Conservation (phyloP, 192 early-diverging fungal species). For the Gonapodya sp. region DNA sequence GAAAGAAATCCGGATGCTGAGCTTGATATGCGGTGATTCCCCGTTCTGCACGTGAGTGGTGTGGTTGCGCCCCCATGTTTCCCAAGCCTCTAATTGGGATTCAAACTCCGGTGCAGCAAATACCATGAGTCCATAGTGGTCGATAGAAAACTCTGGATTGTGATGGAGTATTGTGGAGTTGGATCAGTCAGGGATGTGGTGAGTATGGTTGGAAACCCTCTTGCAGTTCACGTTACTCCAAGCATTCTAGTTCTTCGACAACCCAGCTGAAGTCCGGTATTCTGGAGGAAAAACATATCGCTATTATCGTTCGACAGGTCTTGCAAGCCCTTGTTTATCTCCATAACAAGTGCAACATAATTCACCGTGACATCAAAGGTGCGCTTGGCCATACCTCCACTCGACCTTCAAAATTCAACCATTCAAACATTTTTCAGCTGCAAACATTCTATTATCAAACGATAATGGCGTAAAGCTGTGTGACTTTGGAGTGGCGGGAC, state of each 20-base stretch:
- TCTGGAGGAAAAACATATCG: slow-evolving; percentile 83
- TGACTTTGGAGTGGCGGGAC: slow-evolving; percentile 54
- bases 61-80: not conserved
- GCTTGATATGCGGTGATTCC: slow-evolving; percentile 23
- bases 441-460: slow-evolving; percentile 48
- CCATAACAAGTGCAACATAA: slow-evolving; percentile 80
- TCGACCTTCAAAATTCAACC: no score
- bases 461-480: slow-evolving; percentile 41
- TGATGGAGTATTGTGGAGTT: slow-evolving; percentile 96
- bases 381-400: not conserved
- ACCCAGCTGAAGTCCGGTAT: slow-evolving; percentile 61
- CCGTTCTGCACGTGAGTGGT: not conserved
- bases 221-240: not conserved
- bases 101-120: slow-evolving; percentile 79
- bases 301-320: slow-evolving; percentile 81
- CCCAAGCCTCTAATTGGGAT: slow-evolving; percentile 38
- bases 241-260: not conserved
- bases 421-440: slow-evolving; percentile 38
- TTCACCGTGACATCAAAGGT: slow-evolving; percentile 98
- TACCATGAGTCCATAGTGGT: slow-evolving; percentile 86
- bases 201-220: slow-evolving; percentile 8
- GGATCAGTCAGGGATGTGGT: slow-evolving; percentile 80
- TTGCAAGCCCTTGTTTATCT: slow-evolving; percentile 82
- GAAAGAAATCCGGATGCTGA: slow-evolving; percentile 84
- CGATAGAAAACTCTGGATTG: slow-evolving; percentile 92